Conservation (phyloP, 805 yeast species). For the Kazachstania viticola region DNA sequence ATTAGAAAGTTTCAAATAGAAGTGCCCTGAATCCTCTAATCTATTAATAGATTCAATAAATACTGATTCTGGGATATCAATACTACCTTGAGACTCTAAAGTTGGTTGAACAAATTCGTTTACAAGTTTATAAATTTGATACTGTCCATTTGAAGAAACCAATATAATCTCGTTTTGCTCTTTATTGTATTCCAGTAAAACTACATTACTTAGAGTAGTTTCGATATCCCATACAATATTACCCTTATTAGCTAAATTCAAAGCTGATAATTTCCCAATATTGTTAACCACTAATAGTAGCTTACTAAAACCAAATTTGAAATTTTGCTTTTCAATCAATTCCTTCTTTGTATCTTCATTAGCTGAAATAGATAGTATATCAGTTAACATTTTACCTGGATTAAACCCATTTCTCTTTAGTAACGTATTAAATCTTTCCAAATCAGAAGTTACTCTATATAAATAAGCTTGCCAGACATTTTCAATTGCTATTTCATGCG, state of each 20-base stretch:
- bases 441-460: slow-evolving; percentile 17
- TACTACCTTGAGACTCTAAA: neutral
- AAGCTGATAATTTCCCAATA: slow-evolving; percentile 33
- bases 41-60: slow-evolving; percentile 1
- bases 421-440: slow-evolving; percentile 10
- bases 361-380: slow-evolving; percentile 6
- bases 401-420: slow-evolving; percentile 11
- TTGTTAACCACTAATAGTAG: slow-evolving; percentile 31
- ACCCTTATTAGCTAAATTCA: slow-evolving; percentile 32
- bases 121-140: neutral
- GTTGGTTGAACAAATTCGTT: slow-evolving; percentile 4
- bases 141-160: slow-evolving; percentile 23
- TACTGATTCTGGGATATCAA: neutral
- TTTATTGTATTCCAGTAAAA: slow-evolving; percentile 13
- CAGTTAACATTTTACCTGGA: slow-evolving; percentile 14
- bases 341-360: slow-evolving; percentile 9
- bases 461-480: slow-evolving; percentile 17
- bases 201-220: slow-evolving; percentile 13
- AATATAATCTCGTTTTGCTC: slow-evolving; percentile 12
- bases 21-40: slow-evolving; percentile 1
- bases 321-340: slow-evolving; percentile 7
- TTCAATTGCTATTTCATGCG: slow-evolving; percentile 7
- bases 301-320: slow-evolving; percentile 38
- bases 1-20: slow-evolving; percentile 4
- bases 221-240: slow-evolving; percentile 30